Conservation (phyloP, 179 eudicot species). For the Pouteria campechiana region DNA sequence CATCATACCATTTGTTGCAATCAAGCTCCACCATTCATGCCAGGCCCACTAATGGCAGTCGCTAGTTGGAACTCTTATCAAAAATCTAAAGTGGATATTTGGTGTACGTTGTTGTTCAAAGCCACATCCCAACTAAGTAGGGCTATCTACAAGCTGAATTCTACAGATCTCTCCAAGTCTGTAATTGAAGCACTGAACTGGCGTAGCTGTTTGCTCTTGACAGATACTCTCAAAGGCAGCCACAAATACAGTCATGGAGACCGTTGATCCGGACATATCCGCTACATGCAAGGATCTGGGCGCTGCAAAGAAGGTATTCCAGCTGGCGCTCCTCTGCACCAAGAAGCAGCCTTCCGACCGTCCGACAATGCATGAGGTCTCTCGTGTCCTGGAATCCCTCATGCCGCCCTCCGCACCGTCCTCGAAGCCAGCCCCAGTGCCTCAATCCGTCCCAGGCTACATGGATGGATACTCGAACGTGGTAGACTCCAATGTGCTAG, state of each 20-base stretch:
- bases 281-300: slow-evolving; percentile 74
- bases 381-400: slow-evolving; percentile 74
- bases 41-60: too few relatives aligned
- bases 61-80: too few relatives aligned
- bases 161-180: too few relatives aligned
- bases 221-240: slow-evolving; percentile 83
- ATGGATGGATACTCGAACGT: slow-evolving; percentile 79
- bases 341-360: slow-evolving; percentile 78
- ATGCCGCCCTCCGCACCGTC: slow-evolving; percentile 25
- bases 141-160: too few relatives aligned
- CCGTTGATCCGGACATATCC: slow-evolving; percentile 65
- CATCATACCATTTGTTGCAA: too few relatives aligned
- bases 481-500: slow-evolving; percentile 67
- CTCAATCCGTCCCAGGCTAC: slow-evolving; percentile 39
- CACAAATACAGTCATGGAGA: slow-evolving; percentile 87
- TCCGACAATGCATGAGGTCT: slow-evolving; percentile 96
- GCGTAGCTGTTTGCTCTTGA: background rate
- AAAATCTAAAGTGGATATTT: too few relatives aligned
- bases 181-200: background rate
- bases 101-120: too few relatives aligned
- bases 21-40: too few relatives aligned
- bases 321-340: slow-evolving; percentile 89
- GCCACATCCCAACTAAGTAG: too few relatives aligned
- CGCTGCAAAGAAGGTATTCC: slow-evolving; percentile 77
- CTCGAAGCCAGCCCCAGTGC: slow-evolving; percentile 2